phyloP scores from a whole-genome alignment of 2,329 filamentous ascomycete genomes.

The Colletotrichum sp. region DNA sequence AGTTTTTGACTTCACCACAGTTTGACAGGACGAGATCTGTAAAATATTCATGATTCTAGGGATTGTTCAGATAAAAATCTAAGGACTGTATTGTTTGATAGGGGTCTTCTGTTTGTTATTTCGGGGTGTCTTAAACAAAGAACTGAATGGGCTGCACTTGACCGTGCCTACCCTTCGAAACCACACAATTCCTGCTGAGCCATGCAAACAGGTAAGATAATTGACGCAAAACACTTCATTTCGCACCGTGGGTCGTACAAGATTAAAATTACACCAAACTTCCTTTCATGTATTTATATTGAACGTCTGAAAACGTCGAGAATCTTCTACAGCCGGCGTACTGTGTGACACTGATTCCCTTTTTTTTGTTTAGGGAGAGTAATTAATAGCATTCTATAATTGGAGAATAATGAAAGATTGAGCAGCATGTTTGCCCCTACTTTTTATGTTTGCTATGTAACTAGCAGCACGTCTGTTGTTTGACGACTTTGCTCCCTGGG shows the following conservation, averaged over 20 bases:
- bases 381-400: not conserved
- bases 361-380: not conserved
- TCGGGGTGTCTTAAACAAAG: not conserved
- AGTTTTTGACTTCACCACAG: no score
- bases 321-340: not conserved
- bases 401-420: accelerated
- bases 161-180: not conserved
- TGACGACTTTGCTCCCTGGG: not conserved
- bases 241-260: not conserved
- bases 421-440: not conserved
- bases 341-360: not conserved
- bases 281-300: not conserved
- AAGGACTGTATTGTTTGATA: not conserved
- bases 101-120: not conserved
- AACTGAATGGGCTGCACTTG: not conserved
- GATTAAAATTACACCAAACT: not conserved
- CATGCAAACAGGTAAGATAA: not conserved
- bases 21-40: not conserved
- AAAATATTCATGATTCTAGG: not conserved
- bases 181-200: not conserved
- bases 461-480: not conserved
- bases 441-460: not conserved
- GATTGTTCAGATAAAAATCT: not conserved
- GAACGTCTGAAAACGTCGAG: not conserved
- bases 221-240: not conserved